Conservation (phyloP, 768 basidiomycete genomes). For the Calocybe gangraenosa region DNA sequence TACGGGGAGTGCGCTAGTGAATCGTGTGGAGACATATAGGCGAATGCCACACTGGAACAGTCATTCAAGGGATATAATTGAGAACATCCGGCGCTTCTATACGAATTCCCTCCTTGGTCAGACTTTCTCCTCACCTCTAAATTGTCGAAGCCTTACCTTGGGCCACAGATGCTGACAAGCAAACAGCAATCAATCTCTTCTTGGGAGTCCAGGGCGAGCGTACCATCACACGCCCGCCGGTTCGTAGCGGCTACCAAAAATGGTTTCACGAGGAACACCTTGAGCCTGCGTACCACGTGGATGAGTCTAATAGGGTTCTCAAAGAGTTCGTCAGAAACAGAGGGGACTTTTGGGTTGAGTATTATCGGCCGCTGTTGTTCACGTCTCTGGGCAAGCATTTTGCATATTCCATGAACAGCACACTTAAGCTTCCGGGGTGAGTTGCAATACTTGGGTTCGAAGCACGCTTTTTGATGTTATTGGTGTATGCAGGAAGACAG, state of each 20-base stretch:
- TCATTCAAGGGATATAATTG: slow-evolving; percentile 93
- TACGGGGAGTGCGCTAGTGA: slow-evolving; percentile 93
- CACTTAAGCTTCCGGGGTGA: slow-evolving; percentile 77
- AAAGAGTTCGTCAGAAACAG: slow-evolving; percentile 52
- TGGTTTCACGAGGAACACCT: slow-evolving; percentile 83
- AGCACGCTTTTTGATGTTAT: background rate
- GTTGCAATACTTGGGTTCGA: slow-evolving; percentile 16
- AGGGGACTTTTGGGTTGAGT: slow-evolving; percentile 85
- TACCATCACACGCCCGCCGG: slow-evolving; percentile 42
- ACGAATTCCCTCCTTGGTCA: slow-evolving; percentile 87
- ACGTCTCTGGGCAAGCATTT: slow-evolving; percentile 87
- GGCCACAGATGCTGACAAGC: slow-evolving; percentile 86
- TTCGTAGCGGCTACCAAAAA: slow-evolving; percentile 71
- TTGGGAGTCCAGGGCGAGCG: slow-evolving; percentile 68
- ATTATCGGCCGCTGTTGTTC: slow-evolving; percentile 81
- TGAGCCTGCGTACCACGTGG: slow-evolving; percentile 58
- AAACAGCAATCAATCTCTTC: slow-evolving; percentile 96
- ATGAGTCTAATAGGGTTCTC: slow-evolving; percentile 62
- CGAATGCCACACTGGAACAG: slow-evolving; percentile 97
- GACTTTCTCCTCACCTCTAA: background rate
- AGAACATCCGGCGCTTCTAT: slow-evolving; percentile 92
- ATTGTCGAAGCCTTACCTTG: slow-evolving; percentile 2
- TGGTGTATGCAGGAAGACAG: slow-evolving; percentile 57
- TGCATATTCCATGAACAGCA: slow-evolving; percentile 91
- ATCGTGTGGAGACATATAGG: slow-evolving; percentile 93